Percentiles rank a stretch among this genome's conserved stretches.
Conservation (phyloP, 805 yeast species). For the Lipomyces starkeyi region DNA sequence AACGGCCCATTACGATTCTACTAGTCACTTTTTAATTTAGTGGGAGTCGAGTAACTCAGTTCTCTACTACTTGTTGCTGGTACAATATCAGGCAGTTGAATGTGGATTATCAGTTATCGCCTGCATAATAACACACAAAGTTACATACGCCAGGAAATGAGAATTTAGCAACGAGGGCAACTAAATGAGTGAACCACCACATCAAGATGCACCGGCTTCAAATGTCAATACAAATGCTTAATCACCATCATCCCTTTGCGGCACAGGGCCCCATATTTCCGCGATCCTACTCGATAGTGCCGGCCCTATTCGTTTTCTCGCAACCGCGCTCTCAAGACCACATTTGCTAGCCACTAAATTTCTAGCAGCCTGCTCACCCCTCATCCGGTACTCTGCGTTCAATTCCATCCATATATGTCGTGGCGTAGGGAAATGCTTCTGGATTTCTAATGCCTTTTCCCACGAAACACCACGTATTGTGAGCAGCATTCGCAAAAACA, state of each 20-base stretch:
- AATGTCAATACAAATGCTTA: neutral
- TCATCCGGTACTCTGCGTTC: slow-evolving; percentile 33
- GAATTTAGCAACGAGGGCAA: neutral
- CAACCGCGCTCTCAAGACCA: slow-evolving; percentile 42
- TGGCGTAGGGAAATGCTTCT: slow-evolving; percentile 74
- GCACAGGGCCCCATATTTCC: slow-evolving; percentile 60
- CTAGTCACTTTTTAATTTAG: too few species aligned
- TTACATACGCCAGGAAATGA: neutral
- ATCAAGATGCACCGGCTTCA: neutral
- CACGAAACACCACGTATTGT: slow-evolving; percentile 79
- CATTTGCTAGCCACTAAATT: slow-evolving; percentile 23
- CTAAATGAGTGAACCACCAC: neutral
- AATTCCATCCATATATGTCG: slow-evolving; percentile 58
- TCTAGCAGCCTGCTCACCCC: slow-evolving; percentile 45
- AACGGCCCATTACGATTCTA: neutral
- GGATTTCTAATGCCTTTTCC: slow-evolving; percentile 84
- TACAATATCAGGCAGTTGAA: too few species aligned
- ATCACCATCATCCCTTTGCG: neutral
- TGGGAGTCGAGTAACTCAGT: too few species aligned
- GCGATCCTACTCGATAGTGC: slow-evolving; percentile 59
- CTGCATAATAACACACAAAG: neutral
- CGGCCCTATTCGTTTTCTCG: slow-evolving; percentile 59
- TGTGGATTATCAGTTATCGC: neutral
- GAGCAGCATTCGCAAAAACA: slow-evolving; percentile 78
- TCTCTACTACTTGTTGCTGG: too few species aligned